A percentile compares a stretch with the other conserved stretches of the same genome.
These are phyloP conservation scores for Globisporangium alternatum DNA, from an alignment of 352 stramenopile genomes.

Conservation along the genomic window DNA sequence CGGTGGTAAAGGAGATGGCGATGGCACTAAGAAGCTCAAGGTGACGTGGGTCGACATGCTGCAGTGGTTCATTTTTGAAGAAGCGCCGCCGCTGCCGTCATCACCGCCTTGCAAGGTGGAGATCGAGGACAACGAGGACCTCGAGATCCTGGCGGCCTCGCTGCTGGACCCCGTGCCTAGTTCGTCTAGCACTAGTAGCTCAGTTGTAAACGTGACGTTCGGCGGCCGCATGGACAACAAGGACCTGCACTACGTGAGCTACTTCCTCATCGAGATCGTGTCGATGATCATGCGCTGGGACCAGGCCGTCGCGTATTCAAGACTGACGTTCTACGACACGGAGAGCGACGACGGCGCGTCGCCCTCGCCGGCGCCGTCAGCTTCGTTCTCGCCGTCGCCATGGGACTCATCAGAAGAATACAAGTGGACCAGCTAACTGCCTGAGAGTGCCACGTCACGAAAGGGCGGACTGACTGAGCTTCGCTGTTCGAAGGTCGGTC, in stretches of 20 bases:
- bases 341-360: background rate
- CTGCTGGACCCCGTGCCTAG: slow-evolving; percentile 26
- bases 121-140: slow-evolving; percentile 32
- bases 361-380: background rate
- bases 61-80: slow-evolving; percentile 39
- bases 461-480: background rate
- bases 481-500: slow-evolving; percentile 1
- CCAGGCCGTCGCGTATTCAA: slow-evolving; percentile 17
- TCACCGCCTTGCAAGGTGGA: slow-evolving; percentile 10
- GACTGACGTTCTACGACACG: slow-evolving; percentile 9
- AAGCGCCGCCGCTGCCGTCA: background rate
- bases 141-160: slow-evolving; percentile 27
- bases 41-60: slow-evolving; percentile 44
- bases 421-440: background rate
- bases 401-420: slow-evolving; percentile 16
- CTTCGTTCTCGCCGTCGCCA: background rate
- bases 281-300: slow-evolving; percentile 23
- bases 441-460: background rate
- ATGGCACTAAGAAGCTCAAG: slow-evolving; percentile 23
- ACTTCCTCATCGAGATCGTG: slow-evolving; percentile 20
- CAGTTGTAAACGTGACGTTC: slow-evolving; percentile 41
- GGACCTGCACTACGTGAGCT: slow-evolving; percentile 29
- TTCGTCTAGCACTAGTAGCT: background rate
- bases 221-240: slow-evolving; percentile 43
- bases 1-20: background rate